These are phyloP conservation scores for Populus euphratica DNA, from an alignment of 345 rosid species.

Conservation along the genomic window DNA sequence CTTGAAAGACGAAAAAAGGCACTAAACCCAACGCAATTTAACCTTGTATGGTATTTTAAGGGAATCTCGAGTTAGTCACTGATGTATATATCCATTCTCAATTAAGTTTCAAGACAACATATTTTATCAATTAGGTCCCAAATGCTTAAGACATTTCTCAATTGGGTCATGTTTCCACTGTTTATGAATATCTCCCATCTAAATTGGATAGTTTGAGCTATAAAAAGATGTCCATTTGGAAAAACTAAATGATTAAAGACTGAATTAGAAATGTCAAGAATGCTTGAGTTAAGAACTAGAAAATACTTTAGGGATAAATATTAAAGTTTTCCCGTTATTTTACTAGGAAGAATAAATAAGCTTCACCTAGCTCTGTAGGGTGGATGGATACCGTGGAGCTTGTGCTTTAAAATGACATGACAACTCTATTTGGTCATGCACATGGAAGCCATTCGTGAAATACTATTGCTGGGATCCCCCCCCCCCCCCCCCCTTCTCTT, in stretches of 20 bases:
- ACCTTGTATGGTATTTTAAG: not conserved
- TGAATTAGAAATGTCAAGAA: too few species aligned
- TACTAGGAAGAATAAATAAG: not conserved
- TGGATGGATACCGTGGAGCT: not conserved
- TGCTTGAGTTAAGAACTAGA: too few species aligned
- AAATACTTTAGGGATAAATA: not conserved
- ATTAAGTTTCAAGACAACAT: too few species aligned
- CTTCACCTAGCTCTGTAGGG: not conserved
- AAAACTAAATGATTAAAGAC: too few species aligned
- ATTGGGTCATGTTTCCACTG: too few species aligned
- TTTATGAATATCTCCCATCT: too few species aligned
- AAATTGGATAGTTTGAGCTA: too few species aligned
- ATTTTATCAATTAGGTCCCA: too few species aligned
- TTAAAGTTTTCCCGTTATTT: not conserved
- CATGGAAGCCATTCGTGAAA: conserved; percentile 22
- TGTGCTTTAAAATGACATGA: conserved; percentile 17
- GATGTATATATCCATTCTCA: too few species aligned
- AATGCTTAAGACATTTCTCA: too few species aligned
- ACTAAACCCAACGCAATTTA: not conserved
- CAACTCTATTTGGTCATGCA: conserved; percentile 23
- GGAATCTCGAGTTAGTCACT: not conserved
- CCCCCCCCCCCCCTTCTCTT: too few species aligned
- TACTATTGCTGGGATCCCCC: not conserved
- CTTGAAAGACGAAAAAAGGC: not conserved
- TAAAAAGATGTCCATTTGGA: too few species aligned